Percentiles rank a stretch among this genome's conserved stretches.
These are phyloP conservation scores for Pseudopyrenochaeta lycopersici DNA, from an alignment of 2,329 filamentous ascomycete genomes.

Conservation along the genomic window DNA sequence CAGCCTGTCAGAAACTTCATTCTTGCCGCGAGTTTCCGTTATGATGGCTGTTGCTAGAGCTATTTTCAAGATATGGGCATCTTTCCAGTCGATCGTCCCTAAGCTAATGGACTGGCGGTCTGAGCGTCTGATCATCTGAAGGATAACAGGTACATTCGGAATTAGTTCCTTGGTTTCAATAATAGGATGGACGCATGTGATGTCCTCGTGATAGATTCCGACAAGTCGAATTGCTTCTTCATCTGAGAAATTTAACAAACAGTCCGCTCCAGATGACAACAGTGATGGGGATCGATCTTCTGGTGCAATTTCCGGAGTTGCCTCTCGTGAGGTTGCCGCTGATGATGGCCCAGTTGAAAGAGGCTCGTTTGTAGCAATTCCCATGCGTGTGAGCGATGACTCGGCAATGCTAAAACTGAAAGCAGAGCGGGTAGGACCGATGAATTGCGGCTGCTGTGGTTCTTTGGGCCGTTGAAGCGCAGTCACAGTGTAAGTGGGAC, in stretches of 20 bases:
- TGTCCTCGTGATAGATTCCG: constrained; percentile 26
- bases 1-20: constrained; percentile 16
- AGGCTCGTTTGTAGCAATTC: constrained; percentile 9
- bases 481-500: constrained; percentile 11
- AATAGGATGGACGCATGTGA: constrained; percentile 25
- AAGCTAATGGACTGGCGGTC: background rate
- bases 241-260: constrained; percentile 10
- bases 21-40: constrained; percentile 24
- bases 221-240: constrained; percentile 19
- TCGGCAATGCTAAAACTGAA: constrained; percentile 33
- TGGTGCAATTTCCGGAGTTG: constrained; percentile 11
- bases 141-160: constrained; percentile 8
- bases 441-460: constrained; percentile 25
- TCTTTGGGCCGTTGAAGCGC: constrained; percentile 7
- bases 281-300: background rate
- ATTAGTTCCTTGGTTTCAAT: constrained; percentile 21
- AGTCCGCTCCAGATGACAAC: constrained; percentile 5
- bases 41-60: constrained; percentile 26
- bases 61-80: constrained; percentile 23
- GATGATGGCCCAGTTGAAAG: constrained; percentile 8
- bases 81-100: constrained; percentile 8
- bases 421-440: constrained; percentile 28
- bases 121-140: constrained; percentile 9
- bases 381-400: constrained; percentile 23
- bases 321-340: constrained; percentile 15